Base-by-base conservation (phyloP, 2,329 filamentous ascomycete genomes). In the Ophiostoma australiae region DNA sequence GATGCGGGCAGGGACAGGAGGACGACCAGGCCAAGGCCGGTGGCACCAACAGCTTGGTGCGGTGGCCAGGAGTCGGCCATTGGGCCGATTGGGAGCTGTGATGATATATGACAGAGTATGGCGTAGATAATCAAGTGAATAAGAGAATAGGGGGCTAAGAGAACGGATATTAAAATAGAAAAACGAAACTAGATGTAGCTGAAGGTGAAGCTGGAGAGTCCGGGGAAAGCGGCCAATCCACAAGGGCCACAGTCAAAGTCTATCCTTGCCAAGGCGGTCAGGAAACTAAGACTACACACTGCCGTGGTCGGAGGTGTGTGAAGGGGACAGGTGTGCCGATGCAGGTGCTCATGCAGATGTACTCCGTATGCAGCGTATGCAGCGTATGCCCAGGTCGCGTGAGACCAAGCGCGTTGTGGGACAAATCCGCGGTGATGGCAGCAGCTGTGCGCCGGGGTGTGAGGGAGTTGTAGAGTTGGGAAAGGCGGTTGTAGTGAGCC, bases 1-100 rank as follows among this genome's bases (percentile, higher is more conserved):
- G 44, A 75, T 37, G 44, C 74, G 73, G 76, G 76, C 17, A 75
- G 67, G 5, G 74, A 74, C 31, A 76, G 69, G 31, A 75, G 52
- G 23, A 63, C 11, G n/a, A 74, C 69, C 1, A 73, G 33, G 61
- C 73, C 72, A 35, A 75, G 68, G n/a, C 70, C 68, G 48, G 68
- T 70, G 39, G 72, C 73, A 13, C 73, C 73, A n/a, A 72, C 65
- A 31, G 72, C 20, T 39, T 66, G 63, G 35, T 66, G 35, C 35
- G 35, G 35, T 20, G 33, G 63, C 63, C 63, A 66, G 35, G 33
- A 66, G 35, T 39, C 63, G 63, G 63, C 63, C 63, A 66, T 66
- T 7, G 35, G 63, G 63, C 33, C 63, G 63, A 35, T 33, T 17
- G 11, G n/a, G n/a, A 27, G 20, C 13, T 27, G 10, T 58, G 52